Evolutionary conservation across 179 eudicot species (phyloP), one percentile per base, ranked within the genome.

Genomic region (Vitellaria paradoxa): DNA sequence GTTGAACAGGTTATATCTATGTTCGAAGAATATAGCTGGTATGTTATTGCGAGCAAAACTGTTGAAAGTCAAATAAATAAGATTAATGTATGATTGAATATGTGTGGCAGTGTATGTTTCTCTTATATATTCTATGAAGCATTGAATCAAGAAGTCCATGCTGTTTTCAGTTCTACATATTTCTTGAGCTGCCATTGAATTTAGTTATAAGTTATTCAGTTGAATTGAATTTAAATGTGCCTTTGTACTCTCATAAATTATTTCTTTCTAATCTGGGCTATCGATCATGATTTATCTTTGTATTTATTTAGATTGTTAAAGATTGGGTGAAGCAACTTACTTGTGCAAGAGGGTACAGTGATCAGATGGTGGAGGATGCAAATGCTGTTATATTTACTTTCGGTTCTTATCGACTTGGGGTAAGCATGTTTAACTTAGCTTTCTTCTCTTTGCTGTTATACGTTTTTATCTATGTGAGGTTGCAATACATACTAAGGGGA

Each of bases 381-480:
- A 94, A 93, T 91, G 98, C 97, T 23, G 85, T 88, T 42, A 82
- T 93, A 73, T 87, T 91, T 21, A 93, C 98, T 76, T 94, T 93
- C 82, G 98, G 98, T 77, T 94, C 98, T 63, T 94, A 91, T 80
- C 83, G 92, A 68, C 89, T 94, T 40, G 98, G 97, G 88, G 97
- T 93, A 87, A 89, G 92, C 55, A 72, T 67, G 53, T 5, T 23
- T 66, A 15, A 15, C 8, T 14, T 56, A 23, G 59, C 55, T 75
- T 57, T 68, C 47, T 18, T 56, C 21, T 55, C 30, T 78, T 69
- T 18, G 40, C 53, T 53, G 13, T n/a, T 11, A 45, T 4, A 64
- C 3, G 0, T 30, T 10, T 62, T 63, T 30, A 17, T 23, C 47
- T 52, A 7, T 30, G 7, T 49, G 60, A 50, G 57, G 62, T 20